These are phyloP conservation scores for Pseudocercospora eumusae DNA, from an alignment of 2,329 filamentous ascomycete genomes.

Conservation along the genomic window DNA sequence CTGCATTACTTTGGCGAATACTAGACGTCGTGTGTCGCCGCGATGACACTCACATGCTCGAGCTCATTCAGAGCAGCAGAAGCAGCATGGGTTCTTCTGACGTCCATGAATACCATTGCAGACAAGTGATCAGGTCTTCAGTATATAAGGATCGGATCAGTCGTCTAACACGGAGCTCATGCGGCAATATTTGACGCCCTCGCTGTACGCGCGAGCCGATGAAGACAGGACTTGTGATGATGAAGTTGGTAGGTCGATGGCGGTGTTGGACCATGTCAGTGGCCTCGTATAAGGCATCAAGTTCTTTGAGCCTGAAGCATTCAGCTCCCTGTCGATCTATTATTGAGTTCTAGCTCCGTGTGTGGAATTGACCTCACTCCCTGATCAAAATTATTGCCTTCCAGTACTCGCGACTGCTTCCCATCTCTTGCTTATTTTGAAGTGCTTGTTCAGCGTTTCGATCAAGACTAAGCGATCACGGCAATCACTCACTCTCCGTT, in stretches of 20 bases:
- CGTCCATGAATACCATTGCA: not conserved
- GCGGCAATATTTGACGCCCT: too few species aligned
- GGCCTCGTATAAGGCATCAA: not conserved
- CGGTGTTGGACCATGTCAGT: not conserved
- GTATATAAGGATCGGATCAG: too few species aligned
- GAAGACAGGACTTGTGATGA: too few species aligned
- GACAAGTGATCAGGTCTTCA: too few species aligned
- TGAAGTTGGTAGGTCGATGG: too few species aligned
- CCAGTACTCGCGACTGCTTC: not conserved
- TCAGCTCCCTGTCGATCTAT: not conserved
- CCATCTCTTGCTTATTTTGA: not conserved
- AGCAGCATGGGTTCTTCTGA: too few species aligned
- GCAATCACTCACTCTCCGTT: not conserved
- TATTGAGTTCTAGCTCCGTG: not conserved
- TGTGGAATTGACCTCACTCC: not conserved
- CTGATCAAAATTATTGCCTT: not conserved
- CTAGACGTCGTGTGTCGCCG: not conserved
- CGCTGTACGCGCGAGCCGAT: too few species aligned
- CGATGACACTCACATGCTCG: not conserved
- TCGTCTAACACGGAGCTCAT: too few species aligned
- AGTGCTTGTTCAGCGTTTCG: not conserved
- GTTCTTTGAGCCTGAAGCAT: not conserved
- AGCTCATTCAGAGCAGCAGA: not conserved
- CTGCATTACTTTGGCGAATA: not conserved
- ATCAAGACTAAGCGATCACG: not conserved